Conservation (phyloP, 2,329 filamentous ascomycete species). For the Paraphoma chrysanthemicola region DNA sequence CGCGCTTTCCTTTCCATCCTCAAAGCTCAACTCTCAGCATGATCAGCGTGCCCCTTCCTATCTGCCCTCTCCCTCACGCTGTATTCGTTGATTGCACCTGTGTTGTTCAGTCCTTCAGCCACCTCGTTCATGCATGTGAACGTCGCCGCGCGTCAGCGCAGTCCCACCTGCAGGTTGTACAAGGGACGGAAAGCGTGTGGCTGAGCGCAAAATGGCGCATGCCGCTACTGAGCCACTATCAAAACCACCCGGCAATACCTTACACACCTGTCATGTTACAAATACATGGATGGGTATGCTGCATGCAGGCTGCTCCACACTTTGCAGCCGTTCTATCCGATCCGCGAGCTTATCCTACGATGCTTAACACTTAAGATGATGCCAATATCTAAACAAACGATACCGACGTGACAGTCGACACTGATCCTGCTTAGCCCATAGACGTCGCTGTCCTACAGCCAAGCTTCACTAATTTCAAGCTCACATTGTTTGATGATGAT, state of each 20-base stretch:
- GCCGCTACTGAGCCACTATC: constrained; percentile 20
- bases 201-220: constrained; percentile 26
- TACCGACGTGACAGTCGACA: background rate
- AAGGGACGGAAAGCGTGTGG: constrained; percentile 5
- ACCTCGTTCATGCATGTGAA: background rate
- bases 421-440: constrained; percentile 4
- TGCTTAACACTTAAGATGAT: background rate
- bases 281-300: background rate
- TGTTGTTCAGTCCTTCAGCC: background rate
- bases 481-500: constrained; percentile 22
- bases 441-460: constrained; percentile 26
- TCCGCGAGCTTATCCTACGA: background rate
- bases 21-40: no score
- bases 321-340: background rate
- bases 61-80: no score
- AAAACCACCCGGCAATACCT: constrained; percentile 9
- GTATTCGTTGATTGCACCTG: no score
- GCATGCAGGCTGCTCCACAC: background rate
- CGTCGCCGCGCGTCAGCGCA: background rate
- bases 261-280: constrained; percentile 11
- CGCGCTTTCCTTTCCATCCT: no score
- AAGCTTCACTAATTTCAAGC: constrained; percentile 28
- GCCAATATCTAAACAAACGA: background rate
- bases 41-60: no score
- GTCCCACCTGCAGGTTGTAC: background rate